Percentiles rank a stretch among this genome's conserved stretches.
Evolutionary conservation across 768 basidiomycete species (phyloP).

Genomic region (Pluteus cervinus): DNA sequence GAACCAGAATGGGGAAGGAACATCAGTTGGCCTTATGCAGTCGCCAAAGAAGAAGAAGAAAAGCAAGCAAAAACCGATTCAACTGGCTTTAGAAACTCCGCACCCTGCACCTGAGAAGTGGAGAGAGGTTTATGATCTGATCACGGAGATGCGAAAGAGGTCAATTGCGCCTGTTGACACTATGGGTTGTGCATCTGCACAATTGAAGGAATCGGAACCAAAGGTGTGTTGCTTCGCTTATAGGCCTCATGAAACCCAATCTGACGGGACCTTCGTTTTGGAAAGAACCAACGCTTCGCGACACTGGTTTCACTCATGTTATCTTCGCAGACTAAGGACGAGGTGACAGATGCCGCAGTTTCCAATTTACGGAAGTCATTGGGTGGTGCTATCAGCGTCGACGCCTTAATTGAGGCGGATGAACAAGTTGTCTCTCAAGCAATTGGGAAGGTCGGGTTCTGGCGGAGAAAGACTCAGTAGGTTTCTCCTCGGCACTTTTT

Average conservation of each 20-base stretch:
- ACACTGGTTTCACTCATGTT: conserved; percentile 93
- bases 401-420: conserved; percentile 61
- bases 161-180: conserved; percentile 86
- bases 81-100: conserved; percentile 45
- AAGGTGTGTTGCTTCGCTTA: too few relatives aligned
- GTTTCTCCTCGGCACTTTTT: conserved; percentile 14
- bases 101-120: conserved; percentile 66
- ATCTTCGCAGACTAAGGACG: conserved; percentile 93
- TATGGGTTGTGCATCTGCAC: conserved; percentile 80
- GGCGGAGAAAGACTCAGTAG: conserved; percentile 81
- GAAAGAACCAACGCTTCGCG: conserved; percentile 73
- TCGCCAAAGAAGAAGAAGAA: conserved; percentile 1
- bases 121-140: conserved; percentile 63
- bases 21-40: neutral
- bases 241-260: too few relatives aligned
- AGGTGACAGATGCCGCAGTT: conserved; percentile 79
- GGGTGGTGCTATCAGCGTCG: conserved; percentile 74
- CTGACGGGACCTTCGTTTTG: too few relatives aligned
- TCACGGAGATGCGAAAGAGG: conserved; percentile 68
- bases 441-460: conserved; percentile 90
- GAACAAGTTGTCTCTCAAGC: conserved; percentile 60
- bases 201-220: conserved; percentile 55
- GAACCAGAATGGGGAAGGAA: neutral
- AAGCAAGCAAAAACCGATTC: conserved; percentile 50
- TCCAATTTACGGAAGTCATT: conserved; percentile 64